Percentiles rank a stretch among this genome's conserved stretches.
These are phyloP conservation scores for Thymus quinquecostatus DNA, from an alignment of 257 asterid species.

Conservation along the genomic window DNA sequence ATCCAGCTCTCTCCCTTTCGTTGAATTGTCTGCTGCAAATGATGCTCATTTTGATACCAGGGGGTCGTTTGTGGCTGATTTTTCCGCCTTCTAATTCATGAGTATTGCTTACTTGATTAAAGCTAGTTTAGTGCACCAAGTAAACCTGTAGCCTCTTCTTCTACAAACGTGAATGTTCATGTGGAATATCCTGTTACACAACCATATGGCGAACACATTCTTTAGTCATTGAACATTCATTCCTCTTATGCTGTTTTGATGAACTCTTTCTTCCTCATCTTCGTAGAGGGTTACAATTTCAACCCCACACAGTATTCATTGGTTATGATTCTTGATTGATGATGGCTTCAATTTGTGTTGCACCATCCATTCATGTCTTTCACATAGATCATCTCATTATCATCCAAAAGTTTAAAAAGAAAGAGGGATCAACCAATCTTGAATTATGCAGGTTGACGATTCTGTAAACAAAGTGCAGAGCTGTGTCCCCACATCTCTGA, in stretches of 20 bases:
- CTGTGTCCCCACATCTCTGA: constrained; percentile 58
- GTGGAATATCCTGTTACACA: background rate
- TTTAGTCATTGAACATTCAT: background rate
- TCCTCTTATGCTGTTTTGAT: background rate
- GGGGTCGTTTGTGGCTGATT: background rate
- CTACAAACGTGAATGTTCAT: background rate
- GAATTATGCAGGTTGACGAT: constrained; percentile 60
- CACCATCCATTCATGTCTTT: background rate
- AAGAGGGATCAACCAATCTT: constrained; percentile 5
- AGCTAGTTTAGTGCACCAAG: background rate
- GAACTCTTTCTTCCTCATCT: background rate
- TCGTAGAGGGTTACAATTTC: background rate
- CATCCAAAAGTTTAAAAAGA: background rate
- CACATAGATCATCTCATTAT: background rate
- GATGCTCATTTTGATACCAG: constrained; percentile 4
- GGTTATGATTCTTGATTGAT: background rate
- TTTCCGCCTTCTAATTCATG: constrained; percentile 8
- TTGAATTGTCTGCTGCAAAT: background rate
- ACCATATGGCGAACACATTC: background rate
- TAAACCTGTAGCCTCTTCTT: background rate
- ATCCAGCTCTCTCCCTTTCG: background rate
- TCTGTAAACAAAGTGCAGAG: constrained; percentile 61
- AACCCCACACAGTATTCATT: background rate
- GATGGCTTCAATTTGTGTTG: background rate
- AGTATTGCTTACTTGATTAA: background rate